Percentiles rank a stretch among this genome's conserved stretches.
These are phyloP conservation scores for Candida namnaoensis DNA, from an alignment of 805 yeast species.

Conservation along the genomic window DNA sequence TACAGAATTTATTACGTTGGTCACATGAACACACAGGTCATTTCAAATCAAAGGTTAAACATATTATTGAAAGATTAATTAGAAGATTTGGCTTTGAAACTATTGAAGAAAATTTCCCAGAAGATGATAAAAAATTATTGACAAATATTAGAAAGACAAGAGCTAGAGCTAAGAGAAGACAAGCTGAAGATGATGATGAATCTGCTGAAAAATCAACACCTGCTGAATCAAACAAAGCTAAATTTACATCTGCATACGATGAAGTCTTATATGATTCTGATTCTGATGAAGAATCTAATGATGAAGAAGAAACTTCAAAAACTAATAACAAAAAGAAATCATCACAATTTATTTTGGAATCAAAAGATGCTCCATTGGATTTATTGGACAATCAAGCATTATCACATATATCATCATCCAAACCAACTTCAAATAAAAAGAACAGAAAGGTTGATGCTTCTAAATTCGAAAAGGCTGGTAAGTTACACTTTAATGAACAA, in stretches of 20 bases:
- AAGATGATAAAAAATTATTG: conserved; percentile 76
- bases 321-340: conserved; percentile 17
- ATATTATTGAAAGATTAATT: conserved; percentile 82
- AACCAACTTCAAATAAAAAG: conserved; percentile 49
- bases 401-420: conserved; percentile 83
- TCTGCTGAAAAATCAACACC: conserved; percentile 15
- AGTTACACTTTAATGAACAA: conserved; percentile 51
- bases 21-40: conserved; percentile 95
- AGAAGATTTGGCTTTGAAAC: conserved; percentile 86
- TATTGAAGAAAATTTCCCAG: conserved; percentile 82
- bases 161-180: conserved; percentile 76
- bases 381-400: conserved; percentile 77
- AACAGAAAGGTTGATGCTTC: conserved; percentile 30
- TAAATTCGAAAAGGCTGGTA: conserved; percentile 43
- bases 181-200: conserved; percentile 32
- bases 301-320: conserved; percentile 27
- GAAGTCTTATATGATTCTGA: conserved; percentile 79
- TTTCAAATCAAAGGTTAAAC: conserved; percentile 88
- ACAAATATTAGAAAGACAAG: conserved; percentile 80
- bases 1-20: conserved; percentile 78
- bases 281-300: conserved; percentile 48
- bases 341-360: conserved; percentile 68
- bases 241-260: conserved; percentile 82
- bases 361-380: conserved; percentile 76
- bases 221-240: conserved; percentile 24